A percentile compares a stretch with the other conserved stretches of the same genome.
Evolutionary conservation across 75 land plant species (phyloP).

Genomic region (Pinus taeda): DNA sequence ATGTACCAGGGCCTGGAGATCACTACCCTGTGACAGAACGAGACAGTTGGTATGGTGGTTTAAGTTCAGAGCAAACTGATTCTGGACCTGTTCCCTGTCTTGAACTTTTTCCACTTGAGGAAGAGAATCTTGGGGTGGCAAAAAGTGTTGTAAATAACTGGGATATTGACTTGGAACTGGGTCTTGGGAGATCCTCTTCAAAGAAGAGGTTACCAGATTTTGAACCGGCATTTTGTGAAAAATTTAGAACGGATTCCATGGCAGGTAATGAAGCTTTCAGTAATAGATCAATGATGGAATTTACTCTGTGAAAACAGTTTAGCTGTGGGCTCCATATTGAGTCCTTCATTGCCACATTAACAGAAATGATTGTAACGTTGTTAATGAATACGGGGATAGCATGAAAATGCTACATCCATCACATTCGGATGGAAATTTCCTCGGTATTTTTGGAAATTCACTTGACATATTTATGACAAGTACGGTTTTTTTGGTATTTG

Average conservation of each 20-base stretch:
- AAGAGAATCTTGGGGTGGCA: constrained; percentile 5
- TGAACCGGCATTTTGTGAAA: no score
- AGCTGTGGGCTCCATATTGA: neutral
- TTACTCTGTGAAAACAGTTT: neutral
- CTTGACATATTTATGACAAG: neutral
- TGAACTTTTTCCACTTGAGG: constrained; percentile 9
- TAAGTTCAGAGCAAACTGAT: neutral
- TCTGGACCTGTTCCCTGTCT: neutral
- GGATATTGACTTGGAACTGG: constrained; percentile 5
- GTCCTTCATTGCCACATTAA: neutral
- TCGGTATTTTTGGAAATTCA: neutral
- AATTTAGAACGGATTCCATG: neutral
- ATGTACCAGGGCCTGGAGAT: neutral
- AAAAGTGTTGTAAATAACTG: neutral
- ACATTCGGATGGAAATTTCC: neutral
- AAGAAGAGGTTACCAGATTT: neutral
- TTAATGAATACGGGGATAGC: neutral
- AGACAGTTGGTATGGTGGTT: neutral
- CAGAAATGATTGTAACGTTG: neutral
- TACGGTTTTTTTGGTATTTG: neutral
- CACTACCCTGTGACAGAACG: neutral
- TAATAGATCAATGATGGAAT: neutral
- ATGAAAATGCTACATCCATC: neutral
- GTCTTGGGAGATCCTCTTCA: constrained; percentile 2
- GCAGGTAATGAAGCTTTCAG: neutral